A percentile compares a stretch with the other conserved stretches of the same genome.
Conservation (phyloP, 169 alveolate genomes). For the Plasmodium vivax region DNA sequence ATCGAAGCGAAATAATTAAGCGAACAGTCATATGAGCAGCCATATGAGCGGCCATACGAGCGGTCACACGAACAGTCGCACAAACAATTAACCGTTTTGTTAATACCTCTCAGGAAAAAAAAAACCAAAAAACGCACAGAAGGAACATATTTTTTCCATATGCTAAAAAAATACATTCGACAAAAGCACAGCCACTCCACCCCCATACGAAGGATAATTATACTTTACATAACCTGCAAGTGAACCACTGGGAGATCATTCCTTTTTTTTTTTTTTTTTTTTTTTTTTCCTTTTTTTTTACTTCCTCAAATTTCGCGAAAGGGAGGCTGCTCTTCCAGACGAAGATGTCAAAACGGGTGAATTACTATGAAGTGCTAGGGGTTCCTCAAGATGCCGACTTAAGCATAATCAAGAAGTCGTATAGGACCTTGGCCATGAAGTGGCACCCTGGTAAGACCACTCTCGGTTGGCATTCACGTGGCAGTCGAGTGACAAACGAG, state of each 20-base stretch:
- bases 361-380: constrained; percentile 80
- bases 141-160: background rate
- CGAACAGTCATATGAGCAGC: background rate
- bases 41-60: background rate
- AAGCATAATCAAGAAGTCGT: constrained; percentile 77
- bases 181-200: background rate
- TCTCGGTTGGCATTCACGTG: background rate
- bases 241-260: background rate
- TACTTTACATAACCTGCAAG: background rate
- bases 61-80: background rate
- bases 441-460: constrained; percentile 83
- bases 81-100: constrained; percentile 31
- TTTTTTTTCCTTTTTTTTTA: no score
- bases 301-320: background rate
- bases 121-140: background rate
- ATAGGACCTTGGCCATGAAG: constrained; percentile 79
- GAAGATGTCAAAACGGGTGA: constrained; percentile 60
- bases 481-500: background rate
- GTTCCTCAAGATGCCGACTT: constrained; percentile 79
- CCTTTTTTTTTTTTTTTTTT: no score
- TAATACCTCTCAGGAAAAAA: constrained; percentile 10
- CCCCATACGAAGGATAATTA: background rate
- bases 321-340: background rate
- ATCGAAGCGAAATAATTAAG: background rate
- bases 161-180: no score